Evolutionary conservation across 1,139 yeast genomes (phyloP), one percentile per base, ranked within the genome.

Genomic region (Geotrichum fermentans): DNA sequence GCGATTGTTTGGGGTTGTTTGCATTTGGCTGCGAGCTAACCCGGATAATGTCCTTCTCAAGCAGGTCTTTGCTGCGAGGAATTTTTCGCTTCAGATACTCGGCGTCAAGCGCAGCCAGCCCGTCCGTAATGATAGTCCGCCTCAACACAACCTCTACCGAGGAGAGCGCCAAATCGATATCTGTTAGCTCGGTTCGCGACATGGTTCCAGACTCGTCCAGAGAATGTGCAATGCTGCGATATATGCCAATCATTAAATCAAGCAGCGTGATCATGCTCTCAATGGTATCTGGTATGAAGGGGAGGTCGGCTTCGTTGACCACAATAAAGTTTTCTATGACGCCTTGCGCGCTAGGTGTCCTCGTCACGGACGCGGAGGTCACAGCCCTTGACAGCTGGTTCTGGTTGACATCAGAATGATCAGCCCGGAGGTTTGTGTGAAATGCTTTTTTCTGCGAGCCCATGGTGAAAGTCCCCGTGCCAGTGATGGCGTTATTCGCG

Each of bases 211-310:
- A 26, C n/a, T 32, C 30, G 4, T 42, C 50, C 3, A 47, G 42
- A 4, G 33, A 7, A 13, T 42, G 40, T 10, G 43, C 34, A n/a
- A 47, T n/a, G 24, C 40, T 38, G 17, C 45, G 40, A 34, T 40
- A 47, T 7, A 47, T 42, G 24, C 20, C 40, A 14, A 47, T 39
- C 16, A 47, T 22, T 16, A 47, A 14, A 37, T 48, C 51, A 4
- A 48, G 40, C 13, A 48, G 39, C 14, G 51, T 22, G 5, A 48
- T 43, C 26, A 43, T 40, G 20, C 48, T 38, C 32, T 48, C 45
- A 14, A 48, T 10, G 11, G 40, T 16, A 18, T 48, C 51, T 2
- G 48, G 48, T 8, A 14, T 8, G 30, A 48, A 48, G 13, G 51
- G 51, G 29, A 48, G 34, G 21, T 48, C 48, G 17, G 28, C 11